These are phyloP conservation scores for Pyrus communis DNA, from an alignment of 306 rosid genomes.

Conservation along the genomic window DNA sequence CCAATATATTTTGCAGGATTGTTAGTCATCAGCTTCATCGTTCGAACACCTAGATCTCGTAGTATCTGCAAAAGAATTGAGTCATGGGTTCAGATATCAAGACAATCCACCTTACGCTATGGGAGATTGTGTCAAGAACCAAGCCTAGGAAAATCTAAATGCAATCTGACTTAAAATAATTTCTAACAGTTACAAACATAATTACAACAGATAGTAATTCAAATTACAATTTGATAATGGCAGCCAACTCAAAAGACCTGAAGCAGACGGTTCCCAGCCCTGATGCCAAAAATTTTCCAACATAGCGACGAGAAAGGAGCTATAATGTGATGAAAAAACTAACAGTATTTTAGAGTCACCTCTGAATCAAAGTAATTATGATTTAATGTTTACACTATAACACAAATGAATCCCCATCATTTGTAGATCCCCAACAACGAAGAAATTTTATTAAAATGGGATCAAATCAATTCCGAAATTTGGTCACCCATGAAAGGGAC, in stretches of 20 bases:
- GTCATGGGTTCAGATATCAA: neutral
- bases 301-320: neutral
- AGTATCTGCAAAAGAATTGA: conserved; percentile 29
- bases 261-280: neutral
- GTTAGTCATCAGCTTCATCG: conserved; percentile 42
- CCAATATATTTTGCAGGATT: conserved; percentile 30
- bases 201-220: neutral
- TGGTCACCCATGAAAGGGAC: too few relatives aligned
- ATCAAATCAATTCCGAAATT: too few relatives aligned
- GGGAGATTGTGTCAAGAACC: neutral
- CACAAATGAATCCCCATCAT: too few relatives aligned
- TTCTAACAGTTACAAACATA: neutral
- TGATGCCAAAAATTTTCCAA: neutral
- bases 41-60: conserved; percentile 35
- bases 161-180: neutral
- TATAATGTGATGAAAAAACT: neutral
- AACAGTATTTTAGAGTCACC: neutral
- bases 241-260: neutral
- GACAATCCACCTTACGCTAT: neutral
- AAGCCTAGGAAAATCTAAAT: neutral
- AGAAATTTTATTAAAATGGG: too few relatives aligned
- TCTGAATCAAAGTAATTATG: too few relatives aligned
- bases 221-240: neutral
- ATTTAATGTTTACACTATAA: too few relatives aligned
- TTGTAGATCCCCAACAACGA: too few relatives aligned